Conservation (phyloP, 306 rosid genomes). For the Urtica urens region DNA sequence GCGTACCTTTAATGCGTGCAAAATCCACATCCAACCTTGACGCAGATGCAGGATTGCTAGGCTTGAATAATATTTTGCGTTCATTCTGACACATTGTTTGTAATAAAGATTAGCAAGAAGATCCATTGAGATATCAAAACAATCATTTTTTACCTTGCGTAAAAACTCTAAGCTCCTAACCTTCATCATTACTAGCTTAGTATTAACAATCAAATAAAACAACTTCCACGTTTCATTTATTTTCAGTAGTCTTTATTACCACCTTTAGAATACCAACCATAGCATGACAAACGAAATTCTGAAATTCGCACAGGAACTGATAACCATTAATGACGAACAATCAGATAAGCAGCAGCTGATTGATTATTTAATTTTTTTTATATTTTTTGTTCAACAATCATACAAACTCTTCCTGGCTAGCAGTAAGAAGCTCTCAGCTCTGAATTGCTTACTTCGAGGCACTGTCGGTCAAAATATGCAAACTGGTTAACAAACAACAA, state of each 20-base stretch:
- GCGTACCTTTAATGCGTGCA: constrained; percentile 40
- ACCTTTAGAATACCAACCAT: not conserved
- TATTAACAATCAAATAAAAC: too few relatives aligned
- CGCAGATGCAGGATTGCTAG: constrained; percentile 60
- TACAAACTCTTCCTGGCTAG: too few relatives aligned
- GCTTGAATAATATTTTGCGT: constrained; percentile 43
- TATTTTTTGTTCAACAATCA: too few relatives aligned
- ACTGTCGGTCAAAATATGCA: not conserved
- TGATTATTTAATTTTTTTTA: too few relatives aligned
- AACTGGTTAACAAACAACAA: not conserved
- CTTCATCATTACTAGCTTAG: too few relatives aligned
- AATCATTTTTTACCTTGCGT: not conserved
- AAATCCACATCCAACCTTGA: constrained; percentile 58
- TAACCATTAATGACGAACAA: too few relatives aligned
- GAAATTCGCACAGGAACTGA: too few relatives aligned
- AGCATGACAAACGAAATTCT: too few relatives aligned
- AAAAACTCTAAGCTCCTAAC: too few relatives aligned
- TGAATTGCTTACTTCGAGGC: not conserved
- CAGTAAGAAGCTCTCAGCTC: not conserved
- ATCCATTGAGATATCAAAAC: not conserved
- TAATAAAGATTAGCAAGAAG: not conserved
- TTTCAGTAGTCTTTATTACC: too few relatives aligned
- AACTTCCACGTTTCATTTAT: not conserved
- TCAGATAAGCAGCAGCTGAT: too few relatives aligned
- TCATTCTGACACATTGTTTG: constrained; percentile 31